Evolutionary conservation across 2,329 filamentous ascomycete genomes (phyloP), one percentile per base, ranked within the genome.

Genomic region (Didymella exigua): DNA sequence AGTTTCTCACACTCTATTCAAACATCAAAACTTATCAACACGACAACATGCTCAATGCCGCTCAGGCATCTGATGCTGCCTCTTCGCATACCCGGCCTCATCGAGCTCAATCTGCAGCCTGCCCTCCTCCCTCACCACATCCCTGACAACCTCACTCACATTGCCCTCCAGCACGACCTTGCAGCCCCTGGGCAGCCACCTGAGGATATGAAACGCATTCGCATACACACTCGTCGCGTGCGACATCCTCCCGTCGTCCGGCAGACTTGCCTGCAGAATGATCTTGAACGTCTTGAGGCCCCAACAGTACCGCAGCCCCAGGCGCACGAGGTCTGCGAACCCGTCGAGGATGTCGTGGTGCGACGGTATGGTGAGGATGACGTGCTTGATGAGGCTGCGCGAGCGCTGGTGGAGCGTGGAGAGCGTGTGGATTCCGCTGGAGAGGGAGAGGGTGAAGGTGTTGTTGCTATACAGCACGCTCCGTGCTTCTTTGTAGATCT

Each of bases 261-360:
- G 71, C 16, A 75, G 56, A 34, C 63, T 64, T 3, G 64, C 59
- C 18, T 70, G 75, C 42, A 79, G 67, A 16, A 73, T 66, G 24
- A 80, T 76, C 30, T 72, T 73, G 44, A 79, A 72, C 1, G 63
- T 75, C 59, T 76, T 73, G 29, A 80, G 59, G 3, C 77, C 76
- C 70, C 76, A 78, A 65, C 77, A 79, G 58, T 79, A 80, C 5
- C 78, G 70, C 45, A 80, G 48, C 3, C 73, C 75, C 0, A 79
- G 63, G n/a, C 78, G 75, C 8, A 80, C 77, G 27, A 78, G 68
- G 56, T 80, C 77, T 21, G 76, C 71, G 61, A 80, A 80, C 24
- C 75, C 75, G 52, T 79, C 77, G 49, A 79, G 71, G 51, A 79
- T 78, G 44, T 79, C 77, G 65, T 77, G 76, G 58, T 79, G 77